A percentile compares a stretch with the other conserved stretches of the same genome.
These are phyloP conservation scores for Lasiodiplodia hormozganensis DNA, from an alignment of 2,329 filamentous ascomycete species.

Conservation along the genomic window DNA sequence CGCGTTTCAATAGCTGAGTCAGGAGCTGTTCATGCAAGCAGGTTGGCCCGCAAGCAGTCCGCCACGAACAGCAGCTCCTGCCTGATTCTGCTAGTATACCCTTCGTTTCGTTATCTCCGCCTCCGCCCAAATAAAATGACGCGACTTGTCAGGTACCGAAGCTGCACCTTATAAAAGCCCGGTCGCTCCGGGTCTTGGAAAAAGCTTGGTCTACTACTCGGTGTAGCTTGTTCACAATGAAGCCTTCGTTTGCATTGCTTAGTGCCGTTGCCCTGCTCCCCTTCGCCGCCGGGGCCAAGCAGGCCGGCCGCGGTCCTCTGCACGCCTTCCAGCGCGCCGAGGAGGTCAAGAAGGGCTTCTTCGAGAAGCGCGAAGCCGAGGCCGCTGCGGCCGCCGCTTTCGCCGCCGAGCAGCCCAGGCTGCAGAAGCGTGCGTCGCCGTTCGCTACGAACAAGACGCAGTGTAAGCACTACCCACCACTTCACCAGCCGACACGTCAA, in stretches of 20 bases:
- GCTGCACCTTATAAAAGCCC: background rate
- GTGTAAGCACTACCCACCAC: conserved; percentile 33
- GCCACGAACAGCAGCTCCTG: conserved; percentile 3
- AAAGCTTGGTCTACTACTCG: background rate
- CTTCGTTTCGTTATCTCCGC: conserved; percentile 4
- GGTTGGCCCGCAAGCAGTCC: conserved; percentile 5
- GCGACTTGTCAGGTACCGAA: conserved; percentile 7
- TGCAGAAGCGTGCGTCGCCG: conserved; percentile 43
- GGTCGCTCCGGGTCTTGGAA: background rate
- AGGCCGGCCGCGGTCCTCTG: background rate
- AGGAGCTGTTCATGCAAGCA: conserved; percentile 2
- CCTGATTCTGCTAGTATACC: conserved; percentile 15
- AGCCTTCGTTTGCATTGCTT: conserved; percentile 13
- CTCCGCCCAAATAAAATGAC: conserved; percentile 1
- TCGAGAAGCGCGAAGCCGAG: conserved; percentile 38
- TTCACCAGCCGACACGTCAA: background rate
- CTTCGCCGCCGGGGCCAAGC: conserved; percentile 11
- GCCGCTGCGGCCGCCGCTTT: conserved; percentile 27
- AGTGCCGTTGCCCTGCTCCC: conserved; percentile 6
- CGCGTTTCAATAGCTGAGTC: conserved; percentile 18
- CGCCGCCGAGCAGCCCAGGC: conserved; percentile 32
- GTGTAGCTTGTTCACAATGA: conserved; percentile 24
- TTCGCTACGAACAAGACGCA: conserved; percentile 45
- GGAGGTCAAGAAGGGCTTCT: conserved; percentile 18
- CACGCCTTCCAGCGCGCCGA: conserved; percentile 28